Evolutionary conservation across 352 stramenopile species (phyloP).

Genomic region (Phytopythium aichiense): DNA sequence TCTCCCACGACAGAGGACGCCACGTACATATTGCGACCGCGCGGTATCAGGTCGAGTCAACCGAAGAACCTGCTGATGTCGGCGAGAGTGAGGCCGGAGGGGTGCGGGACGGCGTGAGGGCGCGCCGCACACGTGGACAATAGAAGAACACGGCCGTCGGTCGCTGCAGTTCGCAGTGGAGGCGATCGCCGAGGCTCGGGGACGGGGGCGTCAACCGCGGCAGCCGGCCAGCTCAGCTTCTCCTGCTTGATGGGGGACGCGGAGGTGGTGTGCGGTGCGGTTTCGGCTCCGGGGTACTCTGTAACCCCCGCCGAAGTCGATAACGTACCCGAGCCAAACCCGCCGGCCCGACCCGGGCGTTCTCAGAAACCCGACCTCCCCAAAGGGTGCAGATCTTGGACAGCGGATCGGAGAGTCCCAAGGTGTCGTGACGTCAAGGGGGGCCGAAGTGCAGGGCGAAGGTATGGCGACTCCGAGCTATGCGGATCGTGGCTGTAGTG

Average conservation of each 20-base stretch:
- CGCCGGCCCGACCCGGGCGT: neutral
- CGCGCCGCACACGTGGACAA: neutral
- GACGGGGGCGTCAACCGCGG: neutral
- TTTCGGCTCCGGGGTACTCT: neutral
- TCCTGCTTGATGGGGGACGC: constrained; percentile 1
- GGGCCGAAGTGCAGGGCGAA: neutral
- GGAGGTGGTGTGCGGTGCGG: neutral
- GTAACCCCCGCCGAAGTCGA: neutral
- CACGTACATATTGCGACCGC: neutral
- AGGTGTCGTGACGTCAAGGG: neutral
- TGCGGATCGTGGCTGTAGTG: neutral
- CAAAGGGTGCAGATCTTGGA: neutral
- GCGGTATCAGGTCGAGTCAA: neutral
- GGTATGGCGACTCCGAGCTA: neutral
- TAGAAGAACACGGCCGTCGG: neutral
- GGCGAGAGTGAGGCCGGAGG: neutral
- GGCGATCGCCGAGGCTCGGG: neutral
- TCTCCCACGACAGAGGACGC: neutral
- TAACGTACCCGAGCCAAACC: neutral
- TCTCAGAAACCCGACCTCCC: neutral
- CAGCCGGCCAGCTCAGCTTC: neutral
- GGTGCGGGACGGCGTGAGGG: neutral
- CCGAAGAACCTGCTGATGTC: neutral
- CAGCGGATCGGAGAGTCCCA: no score
- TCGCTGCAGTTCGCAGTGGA: neutral